These are phyloP conservation scores for Phytopythium mirpurense DNA, from an alignment of 352 stramenopile species.

Conservation along the genomic window DNA sequence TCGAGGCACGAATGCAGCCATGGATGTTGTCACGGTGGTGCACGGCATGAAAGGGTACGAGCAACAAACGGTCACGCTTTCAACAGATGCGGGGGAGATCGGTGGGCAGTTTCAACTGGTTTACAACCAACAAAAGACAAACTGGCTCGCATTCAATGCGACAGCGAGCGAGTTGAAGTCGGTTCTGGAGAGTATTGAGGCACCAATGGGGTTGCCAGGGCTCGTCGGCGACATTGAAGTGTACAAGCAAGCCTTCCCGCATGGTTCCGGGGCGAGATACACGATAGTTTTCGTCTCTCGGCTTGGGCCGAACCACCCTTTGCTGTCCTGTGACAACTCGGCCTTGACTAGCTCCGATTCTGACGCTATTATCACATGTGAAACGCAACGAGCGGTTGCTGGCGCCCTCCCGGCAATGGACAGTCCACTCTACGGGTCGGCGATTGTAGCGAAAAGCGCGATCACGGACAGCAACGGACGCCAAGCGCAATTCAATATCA, in stretches of 20 bases:
- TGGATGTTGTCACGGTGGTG: conserved; percentile 80
- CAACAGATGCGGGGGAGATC: conserved; percentile 51
- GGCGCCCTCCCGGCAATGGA: conserved; percentile 76
- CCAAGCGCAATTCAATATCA: conserved; percentile 28
- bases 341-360: conserved; percentile 42
- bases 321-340: conserved; percentile 40
- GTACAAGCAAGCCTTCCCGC: conserved; percentile 38
- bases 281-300: conserved; percentile 65
- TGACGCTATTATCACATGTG: conserved; percentile 27
- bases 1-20: conserved; percentile 66
- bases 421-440: conserved; percentile 57
- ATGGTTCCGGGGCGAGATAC: conserved; percentile 40
- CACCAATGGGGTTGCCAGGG: conserved; percentile 3
- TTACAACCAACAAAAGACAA: conserved; percentile 81
- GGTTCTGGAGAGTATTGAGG: conserved; percentile 42
- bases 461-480: conserved; percentile 13
- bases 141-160: conserved; percentile 58
- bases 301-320: conserved; percentile 44
- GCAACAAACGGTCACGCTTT: conserved; percentile 85
- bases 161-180: conserved; percentile 47
- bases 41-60: conserved; percentile 89
- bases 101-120: conserved; percentile 85
- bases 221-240: conserved; percentile 42
- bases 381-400: conserved; percentile 18
- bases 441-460: conserved; percentile 35